phyloP scores from a whole-genome alignment of 371 early-diverging fungal species.

The Rhizopus delemar region DNA sequence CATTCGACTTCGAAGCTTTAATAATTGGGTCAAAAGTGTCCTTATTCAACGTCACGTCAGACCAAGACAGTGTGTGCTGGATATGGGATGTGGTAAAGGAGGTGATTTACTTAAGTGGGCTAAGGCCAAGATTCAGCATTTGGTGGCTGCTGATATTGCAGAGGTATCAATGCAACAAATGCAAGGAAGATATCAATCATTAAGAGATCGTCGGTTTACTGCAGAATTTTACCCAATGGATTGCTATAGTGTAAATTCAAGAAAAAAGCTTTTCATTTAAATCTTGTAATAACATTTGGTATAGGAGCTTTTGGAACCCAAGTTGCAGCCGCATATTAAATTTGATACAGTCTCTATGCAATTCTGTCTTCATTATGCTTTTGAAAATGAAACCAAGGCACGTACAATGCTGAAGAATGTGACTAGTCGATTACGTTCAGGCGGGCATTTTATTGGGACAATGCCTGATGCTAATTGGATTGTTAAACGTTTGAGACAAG shows the following conservation, averaged over 20 bases:
- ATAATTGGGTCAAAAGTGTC: conserved; percentile 96
- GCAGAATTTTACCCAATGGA: conserved; percentile 82
- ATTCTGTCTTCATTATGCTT: conserved; percentile 98
- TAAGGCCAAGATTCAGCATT: conserved; percentile 67
- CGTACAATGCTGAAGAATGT: conserved; percentile 87
- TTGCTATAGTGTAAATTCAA: conserved; percentile 69
- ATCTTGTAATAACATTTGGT: not conserved
- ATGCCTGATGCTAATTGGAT: conserved; percentile 94
- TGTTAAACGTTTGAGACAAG: conserved; percentile 50
- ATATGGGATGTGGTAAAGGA: conserved; percentile 99
- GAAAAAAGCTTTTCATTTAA: not conserved
- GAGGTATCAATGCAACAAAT: conserved; percentile 92
- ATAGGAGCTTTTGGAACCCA: conserved; percentile 60
- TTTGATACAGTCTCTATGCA: conserved; percentile 95
- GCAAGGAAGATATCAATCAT: conserved; percentile 63
- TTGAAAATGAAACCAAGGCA: conserved; percentile 82
- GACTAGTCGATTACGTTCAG: conserved; percentile 67
- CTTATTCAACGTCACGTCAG: conserved; percentile 75
- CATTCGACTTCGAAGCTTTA: conserved; percentile 84
- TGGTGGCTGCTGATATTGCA: conserved; percentile 93
- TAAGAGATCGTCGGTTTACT: conserved; percentile 58
- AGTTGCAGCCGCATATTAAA: conserved; percentile 45
- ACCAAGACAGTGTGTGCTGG: conserved; percentile 69
- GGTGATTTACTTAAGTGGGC: conserved; percentile 97
- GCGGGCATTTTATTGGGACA: conserved; percentile 93